These are phyloP conservation scores for Warburgia ugandensis DNA, from an alignment of 164 flowering plant genomes.

Conservation along the genomic window DNA sequence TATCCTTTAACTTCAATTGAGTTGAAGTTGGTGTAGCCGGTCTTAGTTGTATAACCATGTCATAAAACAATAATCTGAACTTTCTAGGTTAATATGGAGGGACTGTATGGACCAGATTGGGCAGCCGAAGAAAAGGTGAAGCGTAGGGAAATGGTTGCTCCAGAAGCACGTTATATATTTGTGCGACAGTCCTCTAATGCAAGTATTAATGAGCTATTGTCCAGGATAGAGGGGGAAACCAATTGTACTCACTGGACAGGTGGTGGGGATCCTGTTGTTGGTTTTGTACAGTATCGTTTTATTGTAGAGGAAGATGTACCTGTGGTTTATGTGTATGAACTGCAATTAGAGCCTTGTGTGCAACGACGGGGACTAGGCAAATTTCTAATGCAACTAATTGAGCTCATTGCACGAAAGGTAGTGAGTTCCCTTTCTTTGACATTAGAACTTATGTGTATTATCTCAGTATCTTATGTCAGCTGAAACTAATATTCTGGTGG, in stretches of 20 bases:
- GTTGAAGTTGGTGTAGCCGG: too few relatives aligned
- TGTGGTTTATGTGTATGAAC: constrained; percentile 82
- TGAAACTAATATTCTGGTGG: too few relatives aligned
- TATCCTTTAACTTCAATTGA: background rate
- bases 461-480: too few relatives aligned
- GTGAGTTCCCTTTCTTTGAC: background rate
- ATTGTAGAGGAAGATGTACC: constrained; percentile 80
- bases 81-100: constrained; percentile 73
- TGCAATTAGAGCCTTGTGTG: constrained; percentile 69
- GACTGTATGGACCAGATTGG: constrained; percentile 73
- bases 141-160: constrained; percentile 76
- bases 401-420: constrained; percentile 88
- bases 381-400: constrained; percentile 77
- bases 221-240: constrained; percentile 6
- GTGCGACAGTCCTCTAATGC: constrained; percentile 32
- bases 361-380: constrained; percentile 84
- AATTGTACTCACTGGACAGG: constrained; percentile 9
- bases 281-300: constrained; percentile 86
- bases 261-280: constrained; percentile 39
- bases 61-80: background rate
- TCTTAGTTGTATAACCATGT: background rate
- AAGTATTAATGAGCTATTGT: constrained; percentile 12
- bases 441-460: too few relatives aligned
- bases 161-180: constrained; percentile 83
- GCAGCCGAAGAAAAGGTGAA: constrained; percentile 72